Base-by-base conservation (phyloP, 2,329 filamentous ascomycete genomes). In the Blastomyces emzantsi region DNA sequence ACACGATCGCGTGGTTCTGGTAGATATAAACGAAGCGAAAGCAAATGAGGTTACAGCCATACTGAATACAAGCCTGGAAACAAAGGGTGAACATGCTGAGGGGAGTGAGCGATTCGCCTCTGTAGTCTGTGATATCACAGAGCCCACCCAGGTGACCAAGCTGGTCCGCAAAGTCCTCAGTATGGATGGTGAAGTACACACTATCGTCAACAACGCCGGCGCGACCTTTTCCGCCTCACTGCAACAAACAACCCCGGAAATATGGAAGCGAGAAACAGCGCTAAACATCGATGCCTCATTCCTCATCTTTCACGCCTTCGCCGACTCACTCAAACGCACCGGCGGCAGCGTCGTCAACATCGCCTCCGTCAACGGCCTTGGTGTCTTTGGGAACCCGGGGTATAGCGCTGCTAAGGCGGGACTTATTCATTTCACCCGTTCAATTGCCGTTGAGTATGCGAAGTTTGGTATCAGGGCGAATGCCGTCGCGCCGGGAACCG, bases 321-420 rank as follows among this genome's bases (percentile, higher is more conserved):
- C 63, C 30, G 62, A 66, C n/a, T 55, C 64, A 11, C 62, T 69
- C 22, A 68, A 67, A 57, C 60, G 63, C 47, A 61, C 62, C 22
- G 58, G 59, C 5, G 66, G 66, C 19, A 61, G 51, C 7, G 62
- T 70, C 6, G 59, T 70, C 13, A 70, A 69, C 60, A 66, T 70
- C 22, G 64, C 67, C 3, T 70, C 67, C 15, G 67, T 65, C 43
- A 70, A 70, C 55, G 68, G 67, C 19, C 64, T 69, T 9, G 62
- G 63, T 15, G 62, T 66, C n/a, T 70, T 65, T 51, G 68, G 68
- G 7, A 68, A 70, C 61, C 68, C 68, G 2, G 68, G 66, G 11
- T 78, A 78, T 67, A 74, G 74, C 28, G 72, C 75, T 25, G 73
- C 75, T 2, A 78, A 77, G 64, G 73, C 77, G 28, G 77, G 72